These are phyloP conservation scores for Lentinula edodes DNA, from an alignment of 768 basidiomycete species.

Conservation along the genomic window DNA sequence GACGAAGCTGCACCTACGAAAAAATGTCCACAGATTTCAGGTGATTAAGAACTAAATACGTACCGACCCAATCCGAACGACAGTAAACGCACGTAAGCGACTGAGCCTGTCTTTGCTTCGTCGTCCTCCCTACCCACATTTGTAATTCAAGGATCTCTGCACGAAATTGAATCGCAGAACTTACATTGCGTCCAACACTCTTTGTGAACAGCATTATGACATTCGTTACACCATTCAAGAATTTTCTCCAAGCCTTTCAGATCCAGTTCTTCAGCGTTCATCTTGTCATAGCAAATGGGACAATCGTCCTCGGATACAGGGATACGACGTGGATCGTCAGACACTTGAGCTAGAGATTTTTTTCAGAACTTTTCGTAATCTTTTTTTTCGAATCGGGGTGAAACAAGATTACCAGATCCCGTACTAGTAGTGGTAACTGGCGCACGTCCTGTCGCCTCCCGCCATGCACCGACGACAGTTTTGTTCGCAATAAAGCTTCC, in stretches of 20 bases:
- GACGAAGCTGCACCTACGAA: neutral
- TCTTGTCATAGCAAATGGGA: conserved; percentile 6
- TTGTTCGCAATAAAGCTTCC: neutral
- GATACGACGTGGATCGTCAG: neutral
- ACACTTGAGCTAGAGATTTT: neutral
- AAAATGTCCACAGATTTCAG: neutral
- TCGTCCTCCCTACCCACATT: neutral
- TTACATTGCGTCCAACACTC: conserved; percentile 4
- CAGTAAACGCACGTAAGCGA: conserved; percentile 5
- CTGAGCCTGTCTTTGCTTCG: neutral
- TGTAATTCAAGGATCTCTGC: neutral
- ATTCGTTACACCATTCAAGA: neutral
- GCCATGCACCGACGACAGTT: conserved; percentile 4
- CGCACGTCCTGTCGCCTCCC: conserved; percentile 1
- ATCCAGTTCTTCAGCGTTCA: neutral
- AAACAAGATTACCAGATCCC: neutral
- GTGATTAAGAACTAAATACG: neutral
- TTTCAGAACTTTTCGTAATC: no score
- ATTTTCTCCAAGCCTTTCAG: neutral
- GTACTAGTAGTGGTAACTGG: neutral
- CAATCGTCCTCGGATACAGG: conserved; percentile 2
- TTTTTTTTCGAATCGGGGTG: no score
- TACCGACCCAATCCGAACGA: conserved; percentile 1
- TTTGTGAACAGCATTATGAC: conserved; percentile 5
- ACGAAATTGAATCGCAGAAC: neutral